These are phyloP conservation scores for Elasticomyces elasticus DNA, from an alignment of 495 filamentous ascomycete species.

Conservation along the genomic window DNA sequence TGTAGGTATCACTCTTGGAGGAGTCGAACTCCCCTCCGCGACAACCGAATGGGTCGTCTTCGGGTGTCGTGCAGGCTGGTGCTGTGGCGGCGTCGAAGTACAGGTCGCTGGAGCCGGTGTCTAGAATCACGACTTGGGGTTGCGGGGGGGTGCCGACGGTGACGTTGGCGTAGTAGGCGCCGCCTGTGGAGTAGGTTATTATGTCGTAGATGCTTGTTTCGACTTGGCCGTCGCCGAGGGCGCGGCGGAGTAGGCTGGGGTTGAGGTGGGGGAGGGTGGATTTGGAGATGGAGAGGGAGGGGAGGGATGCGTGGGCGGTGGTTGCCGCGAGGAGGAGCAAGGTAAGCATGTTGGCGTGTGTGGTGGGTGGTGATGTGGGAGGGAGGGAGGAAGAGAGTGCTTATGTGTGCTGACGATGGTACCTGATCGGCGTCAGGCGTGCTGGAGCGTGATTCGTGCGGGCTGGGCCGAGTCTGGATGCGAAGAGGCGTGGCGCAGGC, in stretches of 20 bases:
- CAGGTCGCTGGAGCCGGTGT: conserved; percentile 22
- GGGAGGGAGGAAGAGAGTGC: not conserved
- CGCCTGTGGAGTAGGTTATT: conserved; percentile 9
- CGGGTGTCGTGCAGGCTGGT: conserved; percentile 7
- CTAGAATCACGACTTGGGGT: conserved; percentile 17
- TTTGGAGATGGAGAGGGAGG: conserved; percentile 11
- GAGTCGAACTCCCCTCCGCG: conserved; percentile 17
- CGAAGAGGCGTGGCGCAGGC: no score
- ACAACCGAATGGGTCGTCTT: conserved; percentile 7
- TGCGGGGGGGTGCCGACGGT: conserved; percentile 22
- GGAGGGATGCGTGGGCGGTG: conserved; percentile 1
- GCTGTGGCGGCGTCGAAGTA: conserved; percentile 17
- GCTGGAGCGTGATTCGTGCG: no score
- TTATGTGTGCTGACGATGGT: no score
- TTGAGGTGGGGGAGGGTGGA: not conserved
- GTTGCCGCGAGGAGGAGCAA: conserved; percentile 1
- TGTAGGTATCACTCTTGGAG: conserved; percentile 2
- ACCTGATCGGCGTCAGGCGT: no score
- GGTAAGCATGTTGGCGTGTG: not conserved
- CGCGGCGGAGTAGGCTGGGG: not conserved
- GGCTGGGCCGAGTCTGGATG: no score
- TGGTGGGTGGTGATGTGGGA: not conserved
- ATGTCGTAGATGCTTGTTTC: conserved; percentile 15
- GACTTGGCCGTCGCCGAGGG: not conserved
- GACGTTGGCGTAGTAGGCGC: conserved; percentile 18